Conservation (phyloP, 129 eudicot genomes). For the Artemisia tridentata region DNA sequence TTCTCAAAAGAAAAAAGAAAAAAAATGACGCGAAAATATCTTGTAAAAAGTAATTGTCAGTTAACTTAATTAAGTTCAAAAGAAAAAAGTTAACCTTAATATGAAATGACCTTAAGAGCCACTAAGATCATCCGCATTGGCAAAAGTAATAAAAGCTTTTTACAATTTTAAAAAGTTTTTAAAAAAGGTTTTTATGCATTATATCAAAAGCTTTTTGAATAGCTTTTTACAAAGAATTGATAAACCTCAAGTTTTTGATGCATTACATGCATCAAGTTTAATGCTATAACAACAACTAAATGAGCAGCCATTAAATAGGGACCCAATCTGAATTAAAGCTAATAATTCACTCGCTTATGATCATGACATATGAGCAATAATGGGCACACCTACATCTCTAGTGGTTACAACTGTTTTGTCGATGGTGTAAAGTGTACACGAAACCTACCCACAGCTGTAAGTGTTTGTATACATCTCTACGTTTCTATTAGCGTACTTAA, state of each 20-base stretch:
- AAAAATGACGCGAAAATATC: conserved; percentile 6
- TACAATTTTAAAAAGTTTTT: too few species aligned
- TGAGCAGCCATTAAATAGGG: conserved; percentile 26
- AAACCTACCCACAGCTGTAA: neutral
- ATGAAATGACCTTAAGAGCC: conserved; percentile 11
- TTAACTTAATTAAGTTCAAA: too few species aligned
- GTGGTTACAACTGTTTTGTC: conserved; percentile 6
- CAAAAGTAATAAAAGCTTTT: too few species aligned
- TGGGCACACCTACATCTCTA: conserved; percentile 11
- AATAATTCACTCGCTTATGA: conserved; percentile 26
- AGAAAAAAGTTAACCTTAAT: neutral
- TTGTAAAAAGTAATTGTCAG: neutral
- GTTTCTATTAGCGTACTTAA: too few species aligned
- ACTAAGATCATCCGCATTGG: too few species aligned
- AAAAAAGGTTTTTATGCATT: too few species aligned
- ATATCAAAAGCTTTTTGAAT: too few species aligned
- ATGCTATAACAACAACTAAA: conserved; percentile 15
- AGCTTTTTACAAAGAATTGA: too few species aligned
- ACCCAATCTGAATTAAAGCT: conserved; percentile 22
- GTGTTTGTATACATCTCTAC: neutral
- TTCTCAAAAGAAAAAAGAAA: neutral
- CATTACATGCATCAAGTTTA: too few species aligned
- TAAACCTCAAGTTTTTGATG: too few species aligned
- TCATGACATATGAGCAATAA: conserved; percentile 17
- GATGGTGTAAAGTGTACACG: conserved; percentile 9